phyloP scores from a whole-genome alignment of 2,329 filamentous ascomycete species.

The Botryotinia calthae region DNA sequence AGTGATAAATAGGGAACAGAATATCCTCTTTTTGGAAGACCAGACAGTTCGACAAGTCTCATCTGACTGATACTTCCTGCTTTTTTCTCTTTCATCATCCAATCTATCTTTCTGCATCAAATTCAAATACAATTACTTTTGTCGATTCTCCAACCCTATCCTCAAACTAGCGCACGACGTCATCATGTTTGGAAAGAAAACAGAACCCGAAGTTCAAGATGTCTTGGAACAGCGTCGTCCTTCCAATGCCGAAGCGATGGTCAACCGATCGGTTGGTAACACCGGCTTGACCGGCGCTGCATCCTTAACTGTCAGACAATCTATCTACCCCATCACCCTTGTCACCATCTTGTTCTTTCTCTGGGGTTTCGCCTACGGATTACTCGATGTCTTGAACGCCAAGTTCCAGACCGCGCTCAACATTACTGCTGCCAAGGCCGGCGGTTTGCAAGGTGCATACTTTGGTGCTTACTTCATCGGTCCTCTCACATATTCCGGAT shows the following conservation, averaged over 20 bases:
- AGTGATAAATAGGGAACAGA: conserved; percentile 12
- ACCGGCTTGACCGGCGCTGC: conserved; percentile 6
- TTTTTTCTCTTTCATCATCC: background rate
- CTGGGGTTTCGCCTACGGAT: conserved; percentile 62
- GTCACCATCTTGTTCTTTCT: conserved; percentile 19
- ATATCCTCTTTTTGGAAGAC: background rate
- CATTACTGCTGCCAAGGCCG: conserved; percentile 55
- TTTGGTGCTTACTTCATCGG: conserved; percentile 71
- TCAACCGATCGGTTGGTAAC: background rate
- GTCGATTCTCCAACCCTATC: background rate
- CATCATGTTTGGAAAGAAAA: conserved; percentile 16
- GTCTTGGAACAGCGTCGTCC: background rate
- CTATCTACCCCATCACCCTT: conserved; percentile 20
- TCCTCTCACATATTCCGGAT: conserved; percentile 62
- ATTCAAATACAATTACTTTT: background rate
- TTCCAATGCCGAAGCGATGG: conserved; percentile 2
- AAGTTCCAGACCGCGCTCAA: conserved; percentile 54
- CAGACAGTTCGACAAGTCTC: background rate
- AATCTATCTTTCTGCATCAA: background rate
- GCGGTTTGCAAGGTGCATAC: conserved; percentile 69
- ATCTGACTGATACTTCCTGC: background rate
- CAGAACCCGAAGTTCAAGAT: background rate
- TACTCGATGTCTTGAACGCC: conserved; percentile 74
- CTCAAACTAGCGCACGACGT: background rate
- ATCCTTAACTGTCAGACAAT: conserved; percentile 14